These are phyloP conservation scores for Mortierella sp. DNA, from an alignment of 371 early-diverging fungal species.

Conservation along the genomic window DNA sequence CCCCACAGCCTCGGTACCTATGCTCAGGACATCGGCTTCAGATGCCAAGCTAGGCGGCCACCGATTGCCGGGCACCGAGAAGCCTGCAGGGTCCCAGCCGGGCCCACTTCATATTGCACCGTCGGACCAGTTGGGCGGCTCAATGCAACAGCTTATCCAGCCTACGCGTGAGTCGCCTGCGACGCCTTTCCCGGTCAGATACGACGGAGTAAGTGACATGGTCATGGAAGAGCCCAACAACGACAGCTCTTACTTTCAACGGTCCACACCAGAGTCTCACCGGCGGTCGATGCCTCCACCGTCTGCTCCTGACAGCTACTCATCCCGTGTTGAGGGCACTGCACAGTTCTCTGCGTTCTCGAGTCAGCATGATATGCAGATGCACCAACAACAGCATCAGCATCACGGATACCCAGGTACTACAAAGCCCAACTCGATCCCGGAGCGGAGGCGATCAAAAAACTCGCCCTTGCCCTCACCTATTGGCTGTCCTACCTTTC, in stretches of 20 bases:
- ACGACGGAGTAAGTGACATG: slow-evolving; percentile 8
- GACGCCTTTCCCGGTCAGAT: slow-evolving; percentile 29
- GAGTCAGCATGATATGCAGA: slow-evolving; percentile 6
- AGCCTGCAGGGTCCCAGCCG: slow-evolving; percentile 8
- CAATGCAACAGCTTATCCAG: not conserved
- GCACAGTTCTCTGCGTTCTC: slow-evolving; percentile 3
- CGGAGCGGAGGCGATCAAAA: slow-evolving; percentile 16
- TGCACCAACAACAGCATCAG: slow-evolving; percentile 22
- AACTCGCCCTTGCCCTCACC: slow-evolving; percentile 40
- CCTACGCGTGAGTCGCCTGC: slow-evolving; percentile 33
- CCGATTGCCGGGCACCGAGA: not conserved
- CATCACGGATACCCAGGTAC: slow-evolving; percentile 17
- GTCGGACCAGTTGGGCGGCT: not conserved
- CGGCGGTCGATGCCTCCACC: no score
- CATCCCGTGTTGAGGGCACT: slow-evolving; percentile 1
- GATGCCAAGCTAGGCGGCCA: slow-evolving; percentile 18
- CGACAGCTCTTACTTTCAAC: slow-evolving; percentile 11
- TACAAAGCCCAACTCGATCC: slow-evolving; percentile 1
- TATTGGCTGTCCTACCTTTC: slow-evolving; percentile 36
- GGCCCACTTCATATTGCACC: slow-evolving; percentile 14
- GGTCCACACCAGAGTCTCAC: not conserved
- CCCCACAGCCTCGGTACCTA: slow-evolving; percentile 31
- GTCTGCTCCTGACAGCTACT: not conserved
- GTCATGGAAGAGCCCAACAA: slow-evolving; percentile 4
- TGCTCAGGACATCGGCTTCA: slow-evolving; percentile 20